Base-by-base conservation (phyloP, 192 early-diverging fungal genomes). In the Gigaspora rosea region DNA sequence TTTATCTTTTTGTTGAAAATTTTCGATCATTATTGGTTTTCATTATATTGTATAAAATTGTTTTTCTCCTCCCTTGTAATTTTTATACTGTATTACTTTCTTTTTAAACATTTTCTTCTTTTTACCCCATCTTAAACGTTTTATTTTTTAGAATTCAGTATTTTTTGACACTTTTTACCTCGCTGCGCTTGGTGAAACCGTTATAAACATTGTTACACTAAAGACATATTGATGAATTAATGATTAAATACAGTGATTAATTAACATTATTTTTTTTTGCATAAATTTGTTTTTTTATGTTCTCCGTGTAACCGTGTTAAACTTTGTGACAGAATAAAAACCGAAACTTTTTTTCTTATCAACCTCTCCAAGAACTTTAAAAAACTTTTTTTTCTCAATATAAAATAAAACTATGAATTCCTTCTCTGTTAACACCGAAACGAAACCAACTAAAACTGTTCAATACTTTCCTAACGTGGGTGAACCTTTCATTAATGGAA, bases 141-240 rank as follows among this genome's bases (percentile, higher is more conserved):
- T 27, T 27, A 0, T 27, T 56, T 4, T 56, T 56, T n/a, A 18
- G 12, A 56, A 18, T 56, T 52, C 15, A 5, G 15, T 15, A 11
- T 51, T 13, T 52, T 52, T 13, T 52, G 71, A 56, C 58, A 32
- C 59, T 62, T 11, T 62, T 41, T 27, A 62, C 72, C 72, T 74
- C 58, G 72, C 72, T 74, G 72, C 57, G 72, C 72, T 74, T 74
- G 72, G 72, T 74, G 72, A 74, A 57, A 61, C 72, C 58, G 58
- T 74, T 73, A 10, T 13, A 15, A 27, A 27, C 27, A 27, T 1
- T 27, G 27, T 27, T 27, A 27, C 27, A 27, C 27, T 27, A 27
- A 27, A 27, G 1, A 27, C 27, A 27, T 27, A 27, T 27, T 27
- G 27, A 27, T 27, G 27, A 27, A 27, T 27, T 27, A 27, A 27